A percentile compares a stretch with the other conserved stretches of the same genome.
phyloP scores from a whole-genome alignment of 768 basidiomycete species.

The Tremella fuciformis region DNA sequence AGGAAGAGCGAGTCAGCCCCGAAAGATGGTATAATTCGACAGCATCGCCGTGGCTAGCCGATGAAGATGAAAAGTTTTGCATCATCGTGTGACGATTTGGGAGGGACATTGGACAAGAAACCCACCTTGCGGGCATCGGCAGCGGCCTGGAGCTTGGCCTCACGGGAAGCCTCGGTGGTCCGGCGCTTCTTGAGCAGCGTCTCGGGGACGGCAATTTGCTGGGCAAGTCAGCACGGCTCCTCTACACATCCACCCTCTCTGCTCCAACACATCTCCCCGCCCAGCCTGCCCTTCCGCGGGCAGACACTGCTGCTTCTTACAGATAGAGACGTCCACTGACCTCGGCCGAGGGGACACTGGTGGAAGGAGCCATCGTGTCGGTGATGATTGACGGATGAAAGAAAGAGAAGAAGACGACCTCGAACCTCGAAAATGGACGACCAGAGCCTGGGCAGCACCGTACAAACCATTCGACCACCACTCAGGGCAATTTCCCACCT shows the following conservation, averaged over 20 bases:
- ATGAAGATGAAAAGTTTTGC: constrained; percentile 62
- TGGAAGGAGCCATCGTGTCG: constrained; percentile 48
- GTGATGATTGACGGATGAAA: constrained; percentile 26
- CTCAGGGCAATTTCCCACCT: constrained; percentile 4
- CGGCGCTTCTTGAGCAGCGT: constrained; percentile 99
- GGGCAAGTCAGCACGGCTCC: constrained; percentile 14
- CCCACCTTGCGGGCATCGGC: constrained; percentile 83
- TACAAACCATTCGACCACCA: neutral
- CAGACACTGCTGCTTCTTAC: constrained; percentile 3
- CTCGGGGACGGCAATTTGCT: constrained; percentile 89
- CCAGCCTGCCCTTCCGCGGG: constrained; percentile 1
- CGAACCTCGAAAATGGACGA: neutral
- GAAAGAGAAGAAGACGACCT: constrained; percentile 8
- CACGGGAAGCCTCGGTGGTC: constrained; percentile 92
- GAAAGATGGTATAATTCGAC: constrained; percentile 92
- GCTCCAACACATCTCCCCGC: constrained; percentile 5
- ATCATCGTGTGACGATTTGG: constrained; percentile 59
- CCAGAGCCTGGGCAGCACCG: neutral
- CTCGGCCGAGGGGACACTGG: constrained; percentile 45
- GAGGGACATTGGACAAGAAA: constrained; percentile 8
- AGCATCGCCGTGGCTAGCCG: constrained; percentile 76
- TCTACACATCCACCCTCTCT: too few species aligned
- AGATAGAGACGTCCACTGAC: constrained; percentile 25
- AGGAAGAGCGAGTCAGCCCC: constrained; percentile 65
- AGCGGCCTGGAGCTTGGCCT: constrained; percentile 83